Percentiles rank a stretch among this genome's conserved stretches.
phyloP scores from a whole-genome alignment of 2,329 filamentous ascomycete species.

The Cladophialophora psammophila region DNA sequence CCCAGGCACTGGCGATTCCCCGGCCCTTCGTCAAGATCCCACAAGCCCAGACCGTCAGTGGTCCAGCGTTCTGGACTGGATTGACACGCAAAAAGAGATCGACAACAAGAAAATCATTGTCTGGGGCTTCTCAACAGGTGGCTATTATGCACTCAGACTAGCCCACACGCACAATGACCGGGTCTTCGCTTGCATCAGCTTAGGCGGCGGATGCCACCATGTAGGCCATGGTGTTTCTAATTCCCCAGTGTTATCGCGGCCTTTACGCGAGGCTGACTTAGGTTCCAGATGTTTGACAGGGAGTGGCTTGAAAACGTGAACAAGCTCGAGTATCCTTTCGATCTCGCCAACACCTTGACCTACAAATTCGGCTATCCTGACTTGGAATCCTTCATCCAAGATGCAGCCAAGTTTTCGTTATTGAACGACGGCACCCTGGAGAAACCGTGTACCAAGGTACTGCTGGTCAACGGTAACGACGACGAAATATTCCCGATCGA shows the following conservation, averaged over 20 bases:
- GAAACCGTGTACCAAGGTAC: constrained; percentile 55
- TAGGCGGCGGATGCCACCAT: constrained; percentile 64
- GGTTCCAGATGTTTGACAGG: constrained; percentile 58
- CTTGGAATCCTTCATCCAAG: constrained; percentile 56
- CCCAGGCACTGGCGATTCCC: constrained; percentile 72
- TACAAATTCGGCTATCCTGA: constrained; percentile 58
- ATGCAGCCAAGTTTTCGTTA: constrained; percentile 61
- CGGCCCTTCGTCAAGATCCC: constrained; percentile 68
- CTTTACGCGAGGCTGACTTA: background rate
- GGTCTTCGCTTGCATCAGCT: constrained; percentile 60
- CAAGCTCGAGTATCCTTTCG: constrained; percentile 67
- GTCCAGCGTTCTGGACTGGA: constrained; percentile 62
- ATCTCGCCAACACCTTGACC: constrained; percentile 59
- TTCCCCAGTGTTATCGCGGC: no score
- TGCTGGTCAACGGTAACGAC: constrained; percentile 65
- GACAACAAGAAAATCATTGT: constrained; percentile 58
- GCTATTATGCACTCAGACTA: constrained; percentile 64
- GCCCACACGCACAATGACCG: constrained; percentile 64
- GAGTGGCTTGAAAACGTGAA: constrained; percentile 64
- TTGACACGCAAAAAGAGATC: constrained; percentile 56
- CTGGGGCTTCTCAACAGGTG: constrained; percentile 66
- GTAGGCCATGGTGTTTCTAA: background rate
- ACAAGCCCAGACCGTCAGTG: constrained; percentile 63
- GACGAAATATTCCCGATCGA: constrained; percentile 70
- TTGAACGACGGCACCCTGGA: constrained; percentile 64